phyloP scores from a whole-genome alignment of 2,329 filamentous ascomycete species.

The Colletotrichum cereale region DNA sequence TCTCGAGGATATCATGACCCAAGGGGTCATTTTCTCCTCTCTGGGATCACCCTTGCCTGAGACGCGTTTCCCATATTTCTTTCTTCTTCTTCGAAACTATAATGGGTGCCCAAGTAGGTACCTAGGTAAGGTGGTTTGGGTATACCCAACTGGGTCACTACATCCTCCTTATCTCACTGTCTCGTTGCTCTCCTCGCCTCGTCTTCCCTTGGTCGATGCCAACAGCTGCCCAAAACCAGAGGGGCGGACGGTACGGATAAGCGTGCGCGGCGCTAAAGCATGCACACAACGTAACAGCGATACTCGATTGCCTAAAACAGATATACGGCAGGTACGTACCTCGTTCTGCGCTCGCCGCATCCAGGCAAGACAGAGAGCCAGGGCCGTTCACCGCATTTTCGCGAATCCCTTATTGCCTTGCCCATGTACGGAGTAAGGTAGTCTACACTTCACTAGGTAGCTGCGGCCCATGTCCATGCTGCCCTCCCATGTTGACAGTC shows the following conservation, averaged over 20 bases:
- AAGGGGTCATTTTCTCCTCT: slow-evolving; percentile 13
- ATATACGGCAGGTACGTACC: not conserved
- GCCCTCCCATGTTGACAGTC: not conserved
- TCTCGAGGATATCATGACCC: slow-evolving; percentile 22
- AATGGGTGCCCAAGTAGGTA: not conserved
- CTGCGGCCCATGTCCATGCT: not conserved
- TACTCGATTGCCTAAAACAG: not conserved
- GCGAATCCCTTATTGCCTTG: not conserved
- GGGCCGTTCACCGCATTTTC: slow-evolving; percentile 39
- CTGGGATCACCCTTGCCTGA: slow-evolving; percentile 19
- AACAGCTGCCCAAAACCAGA: slow-evolving; percentile 7
- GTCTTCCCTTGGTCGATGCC: not conserved
- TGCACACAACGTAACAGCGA: slow-evolving; percentile 10
- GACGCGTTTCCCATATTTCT: slow-evolving; percentile 1
- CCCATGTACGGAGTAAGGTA: not conserved
- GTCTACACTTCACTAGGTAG: not conserved
- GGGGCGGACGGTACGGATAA: slow-evolving; percentile 26
- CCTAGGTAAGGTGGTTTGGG: too few relatives aligned
- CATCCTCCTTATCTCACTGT: not conserved
- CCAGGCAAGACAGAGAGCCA: slow-evolving; percentile 8
- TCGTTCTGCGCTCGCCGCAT: not conserved
- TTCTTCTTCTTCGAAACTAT: not conserved
- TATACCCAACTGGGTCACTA: too few relatives aligned
- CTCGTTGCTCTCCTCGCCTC: not conserved
- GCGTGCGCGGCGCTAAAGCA: slow-evolving; percentile 21